Evolutionary conservation across 305 asterid species (phyloP).

Genomic region (Solanum aculeatissimum): DNA sequence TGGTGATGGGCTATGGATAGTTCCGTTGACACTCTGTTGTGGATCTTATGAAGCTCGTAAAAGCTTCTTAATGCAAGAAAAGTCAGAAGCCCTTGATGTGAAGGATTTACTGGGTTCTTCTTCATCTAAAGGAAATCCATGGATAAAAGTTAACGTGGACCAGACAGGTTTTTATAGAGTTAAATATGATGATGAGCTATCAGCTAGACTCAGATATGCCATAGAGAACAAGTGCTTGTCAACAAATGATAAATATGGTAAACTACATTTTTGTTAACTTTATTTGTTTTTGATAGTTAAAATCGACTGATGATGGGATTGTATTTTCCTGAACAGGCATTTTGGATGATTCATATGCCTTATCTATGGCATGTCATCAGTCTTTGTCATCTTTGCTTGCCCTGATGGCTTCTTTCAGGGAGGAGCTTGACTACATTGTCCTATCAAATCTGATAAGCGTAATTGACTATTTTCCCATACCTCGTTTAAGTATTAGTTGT

Average conservation of each 20-base stretch:
- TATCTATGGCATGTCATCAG: constrained; percentile 86
- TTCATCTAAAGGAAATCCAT: constrained; percentile 32
- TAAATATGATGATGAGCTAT: constrained; percentile 76
- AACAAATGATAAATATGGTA: constrained; percentile 79
- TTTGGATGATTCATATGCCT: constrained; percentile 75
- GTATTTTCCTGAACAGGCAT: constrained; percentile 55
- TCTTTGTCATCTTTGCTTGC: constrained; percentile 73
- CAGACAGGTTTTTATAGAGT: constrained; percentile 89
- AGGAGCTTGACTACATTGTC: constrained; percentile 76
- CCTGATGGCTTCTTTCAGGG: constrained; percentile 80
- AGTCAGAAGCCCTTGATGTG: constrained; percentile 50
- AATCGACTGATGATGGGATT: neutral
- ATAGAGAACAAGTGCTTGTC: constrained; percentile 68
- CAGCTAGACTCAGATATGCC: constrained; percentile 77
- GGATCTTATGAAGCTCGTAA: constrained; percentile 66
- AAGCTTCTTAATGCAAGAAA: constrained; percentile 67
- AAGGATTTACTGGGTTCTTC: constrained; percentile 42
- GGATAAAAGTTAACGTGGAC: constrained; percentile 82
- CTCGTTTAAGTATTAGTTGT: neutral
- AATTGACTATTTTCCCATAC: constrained; percentile 18
- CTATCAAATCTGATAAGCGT: constrained; percentile 70
- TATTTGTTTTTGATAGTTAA: neutral
- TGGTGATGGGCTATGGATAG: constrained; percentile 95
- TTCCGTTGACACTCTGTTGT: constrained; percentile 74
- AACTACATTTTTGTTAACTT: neutral